Base-by-base conservation (phyloP, 2,329 filamentous ascomycete species). In the Mariannaea elegans region DNA sequence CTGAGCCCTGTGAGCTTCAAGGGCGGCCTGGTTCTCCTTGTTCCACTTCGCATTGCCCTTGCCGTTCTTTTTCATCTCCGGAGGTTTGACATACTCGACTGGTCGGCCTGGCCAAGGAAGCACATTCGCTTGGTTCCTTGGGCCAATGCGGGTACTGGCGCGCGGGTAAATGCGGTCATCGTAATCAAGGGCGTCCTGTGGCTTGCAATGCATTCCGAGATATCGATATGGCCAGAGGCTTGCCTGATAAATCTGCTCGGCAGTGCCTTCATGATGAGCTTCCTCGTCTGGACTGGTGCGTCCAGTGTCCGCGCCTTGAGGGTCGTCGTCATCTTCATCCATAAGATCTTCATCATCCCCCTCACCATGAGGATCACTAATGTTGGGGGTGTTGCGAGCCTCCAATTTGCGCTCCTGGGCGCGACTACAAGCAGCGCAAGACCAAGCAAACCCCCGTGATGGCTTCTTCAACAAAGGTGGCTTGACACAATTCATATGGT, bases 401-500 rank as follows among this genome's bases (percentile, higher is more conserved):
- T 98, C 94, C 24, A 97, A 82, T 76, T 92, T 96, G 68, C 92
- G 89, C 77, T 98, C 95, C 74, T 97, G 94, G n/a, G 93, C 94
- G 71, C 94, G 90, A 76, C 93, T 97, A 77, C 95, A 99, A 59
- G 94, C 91, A 54, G 92, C 95, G 76, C 95, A 99, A 27, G 95
- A 94, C 95, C 95, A 99, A 4, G 93, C 95, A 78, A 99, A 99
- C 36, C 95, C 95, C 76, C 95, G 90, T 45, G 94, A 97, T 18
- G 95, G 95, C 77, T 99, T 99, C 77, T 97, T 99, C 52, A 93
- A 84, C 63, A 99, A 78, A 34, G 94, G 93, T 38, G 95, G 95
- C 62, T 91, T 90, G 56, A 99, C 95, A 76, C 95, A 99, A 72
- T 94, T 92, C 94, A 99, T 98, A 80, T 99, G 95, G 78, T 97